Evolutionary conservation across 1,284 basidiomycete genomes (phyloP).

Genomic region (Naganishia sp.): DNA sequence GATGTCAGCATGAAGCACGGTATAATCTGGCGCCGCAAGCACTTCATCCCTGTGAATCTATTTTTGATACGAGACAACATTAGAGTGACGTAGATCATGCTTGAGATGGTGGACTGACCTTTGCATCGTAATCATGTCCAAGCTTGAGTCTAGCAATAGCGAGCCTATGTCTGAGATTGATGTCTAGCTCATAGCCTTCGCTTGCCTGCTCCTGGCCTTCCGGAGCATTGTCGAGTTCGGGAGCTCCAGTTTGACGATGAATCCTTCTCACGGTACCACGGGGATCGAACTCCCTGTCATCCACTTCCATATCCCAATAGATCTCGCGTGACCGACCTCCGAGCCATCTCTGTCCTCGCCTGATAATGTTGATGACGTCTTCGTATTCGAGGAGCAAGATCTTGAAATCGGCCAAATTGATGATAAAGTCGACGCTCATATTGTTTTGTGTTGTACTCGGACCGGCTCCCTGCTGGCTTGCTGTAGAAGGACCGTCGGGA

Average conservation of each 20-base stretch:
- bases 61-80: conserved; percentile 7
- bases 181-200: conserved; percentile 69
- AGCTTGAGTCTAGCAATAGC: conserved; percentile 80
- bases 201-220: conserved; percentile 31
- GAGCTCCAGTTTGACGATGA: conserved; percentile 13
- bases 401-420: conserved; percentile 80
- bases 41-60: conserved; percentile 76
- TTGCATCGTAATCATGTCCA: conserved; percentile 77
- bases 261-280: conserved; percentile 46
- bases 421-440: conserved; percentile 56
- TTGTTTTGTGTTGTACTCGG: conserved; percentile 35
- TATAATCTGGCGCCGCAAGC: conserved; percentile 70
- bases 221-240: conserved; percentile 9
- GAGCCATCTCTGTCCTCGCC: conserved; percentile 81
- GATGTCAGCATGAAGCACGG: conserved; percentile 75
- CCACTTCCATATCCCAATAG: conserved; percentile 78
- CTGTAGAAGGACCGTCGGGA: conserved; percentile 49
- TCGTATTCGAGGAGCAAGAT: conserved; percentile 70
- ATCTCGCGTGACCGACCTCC: conserved; percentile 70
- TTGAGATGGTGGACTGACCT: conserved; percentile 58
- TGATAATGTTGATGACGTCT: conserved; percentile 68
- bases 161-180: conserved; percentile 80
- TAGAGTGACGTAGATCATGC: too few relatives aligned
- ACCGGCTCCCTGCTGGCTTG: conserved; percentile 22
- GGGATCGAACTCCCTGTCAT: conserved; percentile 84